phyloP scores from a whole-genome alignment of 176 grass and related monocot genomes.

The Phoenix roebelenii region DNA sequence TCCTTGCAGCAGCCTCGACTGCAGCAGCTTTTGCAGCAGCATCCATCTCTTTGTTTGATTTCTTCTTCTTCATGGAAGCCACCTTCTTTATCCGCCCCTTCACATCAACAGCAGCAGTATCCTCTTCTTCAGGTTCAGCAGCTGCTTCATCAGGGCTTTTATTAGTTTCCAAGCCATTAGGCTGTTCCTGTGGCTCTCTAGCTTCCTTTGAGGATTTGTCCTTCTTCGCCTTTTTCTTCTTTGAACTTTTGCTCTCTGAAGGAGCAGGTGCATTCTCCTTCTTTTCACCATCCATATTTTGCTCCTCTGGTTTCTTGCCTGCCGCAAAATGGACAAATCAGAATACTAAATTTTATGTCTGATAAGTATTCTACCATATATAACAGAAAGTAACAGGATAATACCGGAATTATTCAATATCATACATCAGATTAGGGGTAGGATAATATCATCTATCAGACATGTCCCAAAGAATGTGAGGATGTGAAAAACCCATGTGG shows the following conservation, averaged over 20 bases:
- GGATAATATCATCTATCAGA: too few species aligned
- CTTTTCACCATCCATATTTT: slow-evolving; percentile 54
- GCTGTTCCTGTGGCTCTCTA: slow-evolving; percentile 48
- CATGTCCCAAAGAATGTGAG: too few species aligned
- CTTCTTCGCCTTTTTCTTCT: slow-evolving; percentile 92
- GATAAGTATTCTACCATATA: too few species aligned
- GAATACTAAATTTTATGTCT: too few species aligned
- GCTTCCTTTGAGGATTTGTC: slow-evolving; percentile 58
- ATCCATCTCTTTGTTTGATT: slow-evolving; percentile 74
- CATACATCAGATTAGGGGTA: too few species aligned
- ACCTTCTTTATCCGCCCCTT: slow-evolving; percentile 97
- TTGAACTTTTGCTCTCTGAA: slow-evolving; percentile 66
- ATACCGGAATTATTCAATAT: too few species aligned
- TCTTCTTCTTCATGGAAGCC: slow-evolving; percentile 92
- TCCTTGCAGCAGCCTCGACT: slow-evolving; percentile 76
- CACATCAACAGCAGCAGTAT: slow-evolving; percentile 52
- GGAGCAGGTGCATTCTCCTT: slow-evolving; percentile 42
- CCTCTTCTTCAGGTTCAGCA: slow-evolving; percentile 49
- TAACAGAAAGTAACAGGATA: too few species aligned
- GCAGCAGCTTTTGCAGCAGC: slow-evolving; percentile 69
- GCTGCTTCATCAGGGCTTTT: slow-evolving; percentile 17
- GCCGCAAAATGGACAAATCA: slow-evolving; percentile 7
- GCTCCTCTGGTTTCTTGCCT: slow-evolving; percentile 42
- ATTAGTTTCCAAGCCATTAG: slow-evolving; percentile 36
- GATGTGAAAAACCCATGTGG: too few species aligned